Evolutionary conservation across 2,329 filamentous ascomycete species (phyloP), one percentile per base, ranked within the genome.

Genomic region (Chalara sp.): DNA sequence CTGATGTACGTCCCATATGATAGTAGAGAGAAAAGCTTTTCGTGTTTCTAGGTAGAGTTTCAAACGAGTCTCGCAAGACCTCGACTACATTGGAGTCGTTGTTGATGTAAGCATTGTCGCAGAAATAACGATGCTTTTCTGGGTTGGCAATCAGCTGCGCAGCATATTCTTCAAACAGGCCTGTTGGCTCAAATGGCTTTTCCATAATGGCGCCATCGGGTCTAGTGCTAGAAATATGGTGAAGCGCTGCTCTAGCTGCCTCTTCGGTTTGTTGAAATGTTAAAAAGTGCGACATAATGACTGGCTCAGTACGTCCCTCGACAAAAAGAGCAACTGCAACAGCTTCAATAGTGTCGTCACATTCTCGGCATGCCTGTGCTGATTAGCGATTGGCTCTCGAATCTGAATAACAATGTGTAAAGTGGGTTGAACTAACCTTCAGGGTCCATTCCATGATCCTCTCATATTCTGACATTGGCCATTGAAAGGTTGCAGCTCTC

Each of bases 11-110:
- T 32, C 65, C 67, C 76, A 80, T 79, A 7, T 70, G 59, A 57
- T 70, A 77, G 69, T 75, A 80, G 8, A 80, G 62, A 1, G 73
- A 63, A 45, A 72, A 75, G 1, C 70, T 65, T 58, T 75, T 72
- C 28, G 61, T 61, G 33, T 54, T 29, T 21, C 21, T 21, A 0
- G 76, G 76, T 31, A 79, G 61, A 1, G 69, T 72, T 0, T 69
- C 73, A 55, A 78, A 78, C 1, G 73, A 70, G 29, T 63, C 54
- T 53, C 76, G 69, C 21, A 80, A 61, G 0, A 75, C 69, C 1
- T 61, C 57, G 0, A 69, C 61, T 0, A 78, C 70, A 55, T 79
- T 71, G 1, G 65, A 67, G 37, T 75, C 68, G 58, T 79, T 73
- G 4, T 62, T 50, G 29, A 80, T 60, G 58, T 77, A 80, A 0